These are phyloP conservation scores for Yarrowia porcina DNA, from an alignment of 805 yeast species.

Conservation along the genomic window DNA sequence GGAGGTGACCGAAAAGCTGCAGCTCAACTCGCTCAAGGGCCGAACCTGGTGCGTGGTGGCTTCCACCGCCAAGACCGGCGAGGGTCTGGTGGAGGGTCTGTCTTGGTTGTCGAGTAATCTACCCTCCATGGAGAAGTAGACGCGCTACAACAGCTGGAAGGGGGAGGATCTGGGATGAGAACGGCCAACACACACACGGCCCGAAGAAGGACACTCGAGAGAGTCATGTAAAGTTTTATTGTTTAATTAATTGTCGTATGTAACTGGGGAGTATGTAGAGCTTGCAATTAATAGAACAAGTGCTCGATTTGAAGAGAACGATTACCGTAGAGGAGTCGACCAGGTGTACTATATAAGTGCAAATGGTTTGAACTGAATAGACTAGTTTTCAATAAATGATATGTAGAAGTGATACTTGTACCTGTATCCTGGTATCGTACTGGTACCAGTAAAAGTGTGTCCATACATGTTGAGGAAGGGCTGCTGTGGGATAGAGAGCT, in stretches of 20 bases:
- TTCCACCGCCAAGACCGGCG: conserved; percentile 84
- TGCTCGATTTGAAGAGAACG: no score
- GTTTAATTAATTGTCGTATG: background rate
- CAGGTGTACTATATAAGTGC: no score
- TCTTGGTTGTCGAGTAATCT: conserved; percentile 77
- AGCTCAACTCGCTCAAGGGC: conserved; percentile 57
- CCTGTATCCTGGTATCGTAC: no score
- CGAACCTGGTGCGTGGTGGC: conserved; percentile 92
- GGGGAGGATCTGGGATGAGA: background rate
- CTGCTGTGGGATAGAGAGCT: no score
- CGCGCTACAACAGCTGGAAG: no score
- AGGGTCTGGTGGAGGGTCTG: conserved; percentile 82
- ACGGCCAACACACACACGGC: background rate
- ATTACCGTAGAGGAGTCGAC: no score
- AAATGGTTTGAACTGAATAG: no score
- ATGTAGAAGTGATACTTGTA: no score
- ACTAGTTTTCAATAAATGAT: no score
- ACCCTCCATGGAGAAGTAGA: conserved; percentile 35
- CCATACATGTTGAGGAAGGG: no score
- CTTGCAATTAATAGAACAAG: no score
- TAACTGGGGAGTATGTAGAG: background rate
- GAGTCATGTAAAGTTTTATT: conserved; percentile 4
- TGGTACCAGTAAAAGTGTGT: no score
- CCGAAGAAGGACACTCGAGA: background rate
- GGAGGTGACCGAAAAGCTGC: conserved; percentile 70